Base-by-base conservation (phyloP, 371 early-diverging fungal genomes). In the Lichtheimia hyalospora region DNA sequence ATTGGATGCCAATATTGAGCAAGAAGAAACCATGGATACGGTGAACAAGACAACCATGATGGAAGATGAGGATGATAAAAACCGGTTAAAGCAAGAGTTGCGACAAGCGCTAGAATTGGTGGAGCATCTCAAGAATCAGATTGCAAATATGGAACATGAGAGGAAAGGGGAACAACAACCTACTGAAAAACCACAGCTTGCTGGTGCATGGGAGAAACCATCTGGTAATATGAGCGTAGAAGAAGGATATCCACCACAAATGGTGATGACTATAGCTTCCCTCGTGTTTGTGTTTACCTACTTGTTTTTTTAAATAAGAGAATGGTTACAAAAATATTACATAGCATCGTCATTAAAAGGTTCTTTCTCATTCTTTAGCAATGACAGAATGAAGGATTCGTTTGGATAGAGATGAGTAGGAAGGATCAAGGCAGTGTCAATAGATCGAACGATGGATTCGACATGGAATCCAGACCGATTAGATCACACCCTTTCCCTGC, bases 231-330 rank as follows among this genome's bases (percentile, higher is more conserved):
- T 84, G 51, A 79, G 83, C n/a, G 74, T 74, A n/a, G 64, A 81
- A 25, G 84, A 83, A 50, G 83, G 84, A 6, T 83, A 80, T 51
- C 81, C 81, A 24, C 61, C 74, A 18, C 77, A 73, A 43, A 73
- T 79, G 21, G 74, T 83, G 21, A 61, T 66, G 16, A 69, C 67
- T 27, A 74, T 81, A 4, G 77, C 79, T 7, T 52, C 67, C 4
- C 40, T 69, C 25, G 71, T 76, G 18, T 83, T 83, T 67, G 52
- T 83, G 49, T 63, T 83, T 53, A 75, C 77, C 2, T 78, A 73
- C 55, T 58, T 83, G 43, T 77, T 83, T 63, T 80, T 83, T 42
- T 83, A 76, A 74, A 39, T n/a, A n/a, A n/a, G n/a, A n/a, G n/a
- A n/a, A n/a, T n/a, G n/a, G n/a, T n/a, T n/a, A n/a, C n/a, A n/a